phyloP scores from a whole-genome alignment of 805 yeast species.

The Saturnispora gosingensis region DNA sequence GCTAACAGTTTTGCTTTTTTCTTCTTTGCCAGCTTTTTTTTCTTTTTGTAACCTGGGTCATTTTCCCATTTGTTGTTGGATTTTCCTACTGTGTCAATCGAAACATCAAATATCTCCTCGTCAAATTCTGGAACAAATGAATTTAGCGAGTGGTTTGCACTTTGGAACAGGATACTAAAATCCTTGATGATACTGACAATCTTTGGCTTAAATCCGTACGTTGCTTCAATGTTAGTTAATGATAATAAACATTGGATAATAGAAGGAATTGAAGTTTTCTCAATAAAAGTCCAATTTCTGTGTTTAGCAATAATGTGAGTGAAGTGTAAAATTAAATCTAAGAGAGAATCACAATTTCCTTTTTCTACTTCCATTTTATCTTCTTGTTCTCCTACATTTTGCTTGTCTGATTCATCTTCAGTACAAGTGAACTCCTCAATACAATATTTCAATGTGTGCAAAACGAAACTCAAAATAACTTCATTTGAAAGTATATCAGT shows the following conservation, averaged over 20 bases:
- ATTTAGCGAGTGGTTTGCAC: not conserved
- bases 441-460: slow-evolving; percentile 37
- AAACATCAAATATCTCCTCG: slow-evolving; percentile 12
- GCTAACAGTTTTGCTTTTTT: slow-evolving; percentile 67
- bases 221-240: not conserved
- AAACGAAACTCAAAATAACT: slow-evolving; percentile 45
- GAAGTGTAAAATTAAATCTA: slow-evolving; percentile 55
- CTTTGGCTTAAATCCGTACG: slow-evolving; percentile 6
- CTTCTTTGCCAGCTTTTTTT: slow-evolving; percentile 59
- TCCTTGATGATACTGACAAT: slow-evolving; percentile 3
- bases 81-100: not conserved
- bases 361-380: slow-evolving; percentile 15
- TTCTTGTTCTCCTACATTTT: not conserved
- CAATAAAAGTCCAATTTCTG: slow-evolving; percentile 6
- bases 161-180: not conserved
- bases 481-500: slow-evolving; percentile 44
- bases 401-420: not conserved
- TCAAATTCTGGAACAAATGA: slow-evolving; percentile 5
- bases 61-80: slow-evolving; percentile 13
- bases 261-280: not conserved
- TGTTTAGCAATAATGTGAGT: slow-evolving; percentile 44
- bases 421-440: slow-evolving; percentile 2
- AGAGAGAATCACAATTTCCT: slow-evolving; percentile 38
- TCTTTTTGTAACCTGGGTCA: slow-evolving; percentile 41
- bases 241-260: slow-evolving; percentile 4